These are phyloP conservation scores for Globisporangium nunn DNA, from an alignment of 352 stramenopile species.

Conservation along the genomic window DNA sequence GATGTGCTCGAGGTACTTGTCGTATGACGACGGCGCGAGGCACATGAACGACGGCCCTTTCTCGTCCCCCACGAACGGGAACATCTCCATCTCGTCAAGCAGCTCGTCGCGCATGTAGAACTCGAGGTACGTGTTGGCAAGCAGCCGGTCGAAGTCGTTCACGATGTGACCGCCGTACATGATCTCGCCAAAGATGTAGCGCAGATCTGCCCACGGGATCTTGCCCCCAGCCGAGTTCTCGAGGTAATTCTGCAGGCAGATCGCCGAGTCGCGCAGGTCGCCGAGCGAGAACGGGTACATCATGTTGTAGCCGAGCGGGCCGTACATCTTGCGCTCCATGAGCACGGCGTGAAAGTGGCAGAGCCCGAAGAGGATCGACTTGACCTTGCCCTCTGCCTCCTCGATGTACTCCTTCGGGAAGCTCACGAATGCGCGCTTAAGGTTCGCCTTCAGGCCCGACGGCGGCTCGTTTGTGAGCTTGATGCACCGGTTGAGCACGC, in stretches of 20 bases:
- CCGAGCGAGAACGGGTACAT: constrained; percentile 97
- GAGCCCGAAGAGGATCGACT: constrained; percentile 95
- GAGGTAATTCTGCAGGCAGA: constrained; percentile 95
- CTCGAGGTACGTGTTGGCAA: constrained; percentile 96
- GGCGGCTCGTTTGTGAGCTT: constrained; percentile 96
- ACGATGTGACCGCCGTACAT: constrained; percentile 97
- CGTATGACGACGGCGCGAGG: constrained; percentile 93
- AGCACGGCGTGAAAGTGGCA: constrained; percentile 97
- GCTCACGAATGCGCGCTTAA: constrained; percentile 95
- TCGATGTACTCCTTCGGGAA: constrained; percentile 96
- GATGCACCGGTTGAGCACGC: constrained; percentile 94
- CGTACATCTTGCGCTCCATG: constrained; percentile 97
- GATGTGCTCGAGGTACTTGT: constrained; percentile 97
- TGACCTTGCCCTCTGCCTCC: constrained; percentile 93
- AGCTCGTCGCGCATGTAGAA: constrained; percentile 98
- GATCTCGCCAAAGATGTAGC: constrained; percentile 96
- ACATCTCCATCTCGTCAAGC: constrained; percentile 98
- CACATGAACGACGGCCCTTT: constrained; percentile 93
- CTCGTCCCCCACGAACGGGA: constrained; percentile 95
- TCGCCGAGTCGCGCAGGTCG: constrained; percentile 92
- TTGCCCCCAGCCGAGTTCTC: constrained; percentile 92
- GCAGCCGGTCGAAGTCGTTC: constrained; percentile 93
- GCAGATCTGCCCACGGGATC: constrained; percentile 95
- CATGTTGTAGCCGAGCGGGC: constrained; percentile 98
- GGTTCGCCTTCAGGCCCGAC: constrained; percentile 92